Base-by-base conservation (phyloP, 2,329 filamentous ascomycete genomes). In the Bipolaris sorokiniana region DNA sequence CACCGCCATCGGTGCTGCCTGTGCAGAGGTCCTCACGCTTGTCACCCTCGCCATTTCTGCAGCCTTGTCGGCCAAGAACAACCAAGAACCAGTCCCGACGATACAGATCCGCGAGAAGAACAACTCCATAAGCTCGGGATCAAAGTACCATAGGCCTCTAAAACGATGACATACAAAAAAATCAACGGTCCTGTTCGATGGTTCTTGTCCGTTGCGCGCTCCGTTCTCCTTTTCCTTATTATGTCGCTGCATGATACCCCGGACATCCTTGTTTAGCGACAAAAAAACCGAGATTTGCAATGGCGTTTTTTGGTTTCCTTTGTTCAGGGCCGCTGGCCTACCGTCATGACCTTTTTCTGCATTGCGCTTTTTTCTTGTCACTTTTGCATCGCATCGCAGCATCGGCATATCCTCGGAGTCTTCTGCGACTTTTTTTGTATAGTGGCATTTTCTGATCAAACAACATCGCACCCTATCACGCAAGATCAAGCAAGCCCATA, bases 1-100 rank as follows among this genome's bases (percentile, higher is more conserved):
- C 61, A 67, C 70, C n/a, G 72, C 73, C 38, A 66, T 73, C 23
- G 70, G 67, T 56, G 73, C 73, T 45, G 69, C 71, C 34, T 60
- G 52, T 34, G 70, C 72, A 15, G 73, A 76, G 55, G 52, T 68
- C 42, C 53, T 72, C 34, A 74, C 69, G 2, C 71, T 75, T 54
- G 42, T 69, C 48, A 74, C 71, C 18, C 71, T 76, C 52, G 70
- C 65, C 53, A 58, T 73, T 22, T 71, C 71, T 9, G 68, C 73
- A 44, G 63, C 69, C 46, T 54, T 61, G 34, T 67, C 72, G 18
- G 66, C 63, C 34, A 72, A 70, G 38, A 51, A 64, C 37, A 51
- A 63, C 40, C 64, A 68, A 28, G 62, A 65, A 6, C 59, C 67
- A 2, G 56, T 61, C 9, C 67, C 67, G 16, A 70, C 57, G 7